Evolutionary conservation across 805 yeast genomes (phyloP), one percentile per base, ranked within the genome.

Genomic region (Yamadazyma akitaensis): DNA sequence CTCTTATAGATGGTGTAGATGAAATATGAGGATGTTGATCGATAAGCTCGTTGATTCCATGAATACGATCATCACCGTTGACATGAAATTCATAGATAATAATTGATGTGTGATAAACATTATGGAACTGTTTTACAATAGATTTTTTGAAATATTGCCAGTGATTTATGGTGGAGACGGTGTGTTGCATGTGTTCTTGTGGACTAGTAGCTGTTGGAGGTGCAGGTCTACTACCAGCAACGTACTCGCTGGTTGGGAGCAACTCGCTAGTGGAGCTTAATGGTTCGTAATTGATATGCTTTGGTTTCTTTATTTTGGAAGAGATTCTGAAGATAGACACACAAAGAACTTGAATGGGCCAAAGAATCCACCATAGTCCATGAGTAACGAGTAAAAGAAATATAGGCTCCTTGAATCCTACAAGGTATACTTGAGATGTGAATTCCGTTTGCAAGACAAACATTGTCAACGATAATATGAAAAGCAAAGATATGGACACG

Each of bases 391-490:
- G 63, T n/a, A 84, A 65, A 46, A 84, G 65, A 19, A 88, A 62
- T 18, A 87, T 70, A 0, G 96, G 96, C 58, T 88, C 90, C 43
- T 76, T 61, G 62, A 80, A 88, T 3, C 74, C 76, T 7, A 69
- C 60, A 26, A 72, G 68, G 58, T 87, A 84, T 5, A 88, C 73
- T 46, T 82, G 82, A 6, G 88, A 76, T 1, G 95, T 87, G 49
- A 83, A 70, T 60, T 88, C 96, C 0, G 96, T 88, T 60, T 88
- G 96, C 13, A 75, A 57, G 4, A 89, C 90, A 64, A 89, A 89
- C 2, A 90, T 57, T 7, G 78, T 57, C 48, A 71, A 56, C 24
- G 75, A 68, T 17, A 67, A 42, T 28, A 69, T 38, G 44, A 72
- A 72, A 28, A 71, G 58, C 2, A 60, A 37, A 13, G 53, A 55